Base-by-base conservation (phyloP, 768 basidiomycete species). In the Termitomyces eurrhizus region DNA sequence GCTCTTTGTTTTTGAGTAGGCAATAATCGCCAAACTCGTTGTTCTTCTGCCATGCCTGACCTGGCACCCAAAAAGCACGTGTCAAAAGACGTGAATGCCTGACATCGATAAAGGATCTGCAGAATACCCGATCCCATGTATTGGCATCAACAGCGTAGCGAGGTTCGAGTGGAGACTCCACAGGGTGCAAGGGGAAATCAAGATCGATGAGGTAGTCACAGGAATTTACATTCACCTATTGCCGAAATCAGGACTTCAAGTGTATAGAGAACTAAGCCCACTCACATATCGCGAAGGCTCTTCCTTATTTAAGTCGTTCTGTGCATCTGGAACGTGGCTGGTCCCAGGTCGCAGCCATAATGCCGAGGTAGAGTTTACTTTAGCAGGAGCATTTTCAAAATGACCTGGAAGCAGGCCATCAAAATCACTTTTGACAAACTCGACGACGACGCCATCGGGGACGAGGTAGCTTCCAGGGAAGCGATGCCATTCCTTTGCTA, bases 401-500 rank as follows among this genome's bases (percentile, higher is more conserved):
- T 91, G 89, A 21, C 87, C 83, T 14, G 97, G 97, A 63, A 99
- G 77, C 68, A 93, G 81, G 11, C 94, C 96, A 62, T 88, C 82
- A 66, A 98, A 98, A 59, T 90, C 93, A 73, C 90, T 94, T 77
- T 94, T 92, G 72, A 98, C 78, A 73, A 94, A 98, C 60, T 88
- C 82, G n/a, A 96, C 86, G 32, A 85, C 80, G 60, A 98, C 76
- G 32, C 85, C 90, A 60, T 88, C 83, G 1, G 95, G 95, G 24
- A 98, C 82, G 52, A 96, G 81, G 73, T 90, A 98, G 70, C 90
- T 89, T 4, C 93, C 86, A 3, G 95, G 92, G 79, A 94, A 99
- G 26, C 96, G 83, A 69, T 98, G 80, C 97, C 97, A 99, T 74
- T 99, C 97, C 72, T 95, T 95, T 52, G 89, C 93, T 54, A 90